Conservation (phyloP, 2,329 filamentous ascomycete genomes). For the Aspergillus neoniger region DNA sequence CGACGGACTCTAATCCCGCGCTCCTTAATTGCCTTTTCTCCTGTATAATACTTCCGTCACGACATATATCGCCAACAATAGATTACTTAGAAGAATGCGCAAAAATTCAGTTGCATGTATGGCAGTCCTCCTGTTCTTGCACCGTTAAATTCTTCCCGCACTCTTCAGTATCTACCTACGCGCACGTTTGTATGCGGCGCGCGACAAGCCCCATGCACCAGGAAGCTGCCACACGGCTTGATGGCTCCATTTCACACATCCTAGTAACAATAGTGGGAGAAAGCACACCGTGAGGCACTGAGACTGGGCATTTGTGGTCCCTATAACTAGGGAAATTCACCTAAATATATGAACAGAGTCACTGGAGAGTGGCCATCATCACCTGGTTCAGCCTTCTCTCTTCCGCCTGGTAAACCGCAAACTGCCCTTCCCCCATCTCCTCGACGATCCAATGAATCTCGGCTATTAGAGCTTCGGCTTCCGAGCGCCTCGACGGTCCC, state of each 20-base stretch:
- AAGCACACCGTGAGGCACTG: too few relatives aligned
- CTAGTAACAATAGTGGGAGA: too few relatives aligned
- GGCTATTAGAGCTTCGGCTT: not conserved
- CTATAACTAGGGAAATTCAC: too few relatives aligned
- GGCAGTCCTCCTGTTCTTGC: too few relatives aligned
- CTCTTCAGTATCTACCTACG: too few relatives aligned
- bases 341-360: too few relatives aligned
- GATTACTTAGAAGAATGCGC: not conserved
- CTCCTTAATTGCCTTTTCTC: not conserved
- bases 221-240: too few relatives aligned
- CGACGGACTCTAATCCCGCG: not conserved
- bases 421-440: not conserved
- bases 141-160: too few relatives aligned
- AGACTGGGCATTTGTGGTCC: too few relatives aligned
- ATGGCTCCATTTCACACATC: too few relatives aligned
- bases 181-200: too few relatives aligned
- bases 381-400: not conserved
- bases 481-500: not conserved
- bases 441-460: not conserved
- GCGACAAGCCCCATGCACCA: too few relatives aligned
- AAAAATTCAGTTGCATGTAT: not conserved
- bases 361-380: not conserved
- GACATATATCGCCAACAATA: conserved; percentile 5
- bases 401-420: not conserved
- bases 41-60: conserved; percentile 10